phyloP scores from a whole-genome alignment of 2,329 filamentous ascomycete species.

The Colletotrichum sp. region DNA sequence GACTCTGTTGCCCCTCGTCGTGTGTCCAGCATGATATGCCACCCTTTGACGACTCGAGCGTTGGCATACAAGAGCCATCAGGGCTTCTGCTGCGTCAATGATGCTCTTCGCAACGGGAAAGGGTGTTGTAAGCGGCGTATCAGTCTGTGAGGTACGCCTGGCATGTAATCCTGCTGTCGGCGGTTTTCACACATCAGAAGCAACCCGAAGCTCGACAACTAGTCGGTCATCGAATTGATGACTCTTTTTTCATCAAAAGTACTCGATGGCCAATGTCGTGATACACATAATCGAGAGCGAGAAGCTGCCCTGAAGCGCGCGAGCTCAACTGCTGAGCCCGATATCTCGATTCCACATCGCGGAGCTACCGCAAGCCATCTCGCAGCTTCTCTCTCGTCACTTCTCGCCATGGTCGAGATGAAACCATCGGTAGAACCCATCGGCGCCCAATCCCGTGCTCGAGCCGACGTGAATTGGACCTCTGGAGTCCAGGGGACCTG shows the following conservation, averaged over 20 bases:
- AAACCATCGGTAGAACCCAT: accelerated
- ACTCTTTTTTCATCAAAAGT: too few relatives aligned
- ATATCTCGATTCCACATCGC: accelerated
- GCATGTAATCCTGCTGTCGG: neutral
- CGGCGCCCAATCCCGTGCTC: neutral
- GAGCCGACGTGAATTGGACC: neutral
- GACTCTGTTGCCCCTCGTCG: neutral
- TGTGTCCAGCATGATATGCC: neutral
- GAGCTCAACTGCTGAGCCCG: neutral
- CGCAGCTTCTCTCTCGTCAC: neutral
- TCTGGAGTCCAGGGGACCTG: neutral
- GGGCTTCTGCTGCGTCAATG: neutral
- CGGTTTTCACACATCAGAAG: neutral
- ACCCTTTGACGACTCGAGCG: neutral
- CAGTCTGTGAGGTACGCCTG: neutral
- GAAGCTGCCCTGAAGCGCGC: accelerated
- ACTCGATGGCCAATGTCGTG: neutral
- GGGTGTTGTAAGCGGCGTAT: neutral
- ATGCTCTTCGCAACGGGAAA: neutral
- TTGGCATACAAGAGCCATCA: neutral
- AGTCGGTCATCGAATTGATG: neutral
- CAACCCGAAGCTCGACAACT: neutral
- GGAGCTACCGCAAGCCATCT: neutral
- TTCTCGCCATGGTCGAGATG: neutral
- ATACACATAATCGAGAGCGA: neutral